phyloP scores from a whole-genome alignment of 208 protist species.

The Trypanosoma rangeli region DNA sequence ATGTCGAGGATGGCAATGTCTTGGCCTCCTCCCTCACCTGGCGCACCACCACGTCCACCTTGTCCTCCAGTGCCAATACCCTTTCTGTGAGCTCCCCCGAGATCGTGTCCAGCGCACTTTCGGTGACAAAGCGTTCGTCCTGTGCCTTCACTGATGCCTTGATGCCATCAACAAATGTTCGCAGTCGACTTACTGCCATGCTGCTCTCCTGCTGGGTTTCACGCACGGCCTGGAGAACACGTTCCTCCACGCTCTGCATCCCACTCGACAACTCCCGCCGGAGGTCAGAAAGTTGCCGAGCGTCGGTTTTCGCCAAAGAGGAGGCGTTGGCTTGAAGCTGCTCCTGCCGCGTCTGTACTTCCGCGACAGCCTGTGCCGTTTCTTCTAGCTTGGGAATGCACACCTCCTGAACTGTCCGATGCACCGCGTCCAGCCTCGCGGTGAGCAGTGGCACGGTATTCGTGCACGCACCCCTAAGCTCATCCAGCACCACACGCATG shows the following conservation, averaged over 20 bases:
- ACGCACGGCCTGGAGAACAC: constrained; percentile 8
- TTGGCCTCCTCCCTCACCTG: neutral
- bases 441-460: constrained; percentile 15
- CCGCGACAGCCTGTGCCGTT: constrained; percentile 1
- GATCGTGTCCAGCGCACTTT: neutral
- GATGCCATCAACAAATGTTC: constrained; percentile 3
- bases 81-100: neutral
- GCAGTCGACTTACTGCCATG: constrained; percentile 1
- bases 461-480: constrained; percentile 23
- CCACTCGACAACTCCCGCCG: constrained; percentile 10
- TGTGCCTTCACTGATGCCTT: constrained; percentile 6
- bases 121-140: constrained; percentile 2
- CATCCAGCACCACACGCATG: constrained; percentile 16
- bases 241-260: constrained; percentile 17
- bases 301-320: neutral
- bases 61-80: neutral
- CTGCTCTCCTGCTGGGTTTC: constrained; percentile 15
- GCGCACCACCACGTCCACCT: neutral
- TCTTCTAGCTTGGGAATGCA: constrained; percentile 17
- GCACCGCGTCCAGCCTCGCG: constrained; percentile 27
- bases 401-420: constrained; percentile 18
- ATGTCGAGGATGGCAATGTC: neutral
- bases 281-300: constrained; percentile 16
- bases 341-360: constrained; percentile 24
- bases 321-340: constrained; percentile 23